Base-by-base conservation (phyloP, 345 rosid species). In the Lumnitzera racemosa region DNA sequence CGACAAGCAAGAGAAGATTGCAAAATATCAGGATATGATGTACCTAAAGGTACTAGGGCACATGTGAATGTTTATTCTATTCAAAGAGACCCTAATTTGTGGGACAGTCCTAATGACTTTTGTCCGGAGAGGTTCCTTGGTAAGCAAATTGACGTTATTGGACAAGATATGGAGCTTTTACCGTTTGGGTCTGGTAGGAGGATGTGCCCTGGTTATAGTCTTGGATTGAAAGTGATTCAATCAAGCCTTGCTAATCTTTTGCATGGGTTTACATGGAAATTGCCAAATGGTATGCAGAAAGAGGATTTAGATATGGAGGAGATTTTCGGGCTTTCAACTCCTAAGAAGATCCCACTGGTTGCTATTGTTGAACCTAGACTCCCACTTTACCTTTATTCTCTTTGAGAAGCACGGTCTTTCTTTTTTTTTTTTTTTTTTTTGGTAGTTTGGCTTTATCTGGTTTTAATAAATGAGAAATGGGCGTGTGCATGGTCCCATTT, bases 141-240 rank as follows among this genome's bases (percentile, higher is more conserved):
- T 49, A 43, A 25, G 52, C 51, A 41, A 9, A 13, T 67, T 3
- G 69, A 67, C 6, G 69, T 56, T n/a, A 67, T 67, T 58, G 79
- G 79, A 0, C 78, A 79, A 66, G 79, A 80, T 69, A 74, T 69
- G 15, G 71, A 68, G 14, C 65, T 83, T 53, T 57, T 80, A 51
- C 88, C 85, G 0, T 83, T 83, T 36, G 88, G 79, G 13, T 20
- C 79, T 1, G 79, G 79, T 13, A 61, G 75, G 49, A 63, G 79
- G 58, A 70, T 72, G 24, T 75, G 75, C 24, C 75, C 70, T 0
- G 75, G 79, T 3, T 70, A 67, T 63, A 56, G 60, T 0, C 69
- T 68, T 0, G 80, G 70, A 6, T 24, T 59, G 15, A 60, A 55
- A 47, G 31, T 67, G 59, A 54, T 59, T 5, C 59, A 49, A 20